These are phyloP conservation scores for Ensete ventricosum DNA, from an alignment of 176 grass and related monocot genomes.

Conservation along the genomic window DNA sequence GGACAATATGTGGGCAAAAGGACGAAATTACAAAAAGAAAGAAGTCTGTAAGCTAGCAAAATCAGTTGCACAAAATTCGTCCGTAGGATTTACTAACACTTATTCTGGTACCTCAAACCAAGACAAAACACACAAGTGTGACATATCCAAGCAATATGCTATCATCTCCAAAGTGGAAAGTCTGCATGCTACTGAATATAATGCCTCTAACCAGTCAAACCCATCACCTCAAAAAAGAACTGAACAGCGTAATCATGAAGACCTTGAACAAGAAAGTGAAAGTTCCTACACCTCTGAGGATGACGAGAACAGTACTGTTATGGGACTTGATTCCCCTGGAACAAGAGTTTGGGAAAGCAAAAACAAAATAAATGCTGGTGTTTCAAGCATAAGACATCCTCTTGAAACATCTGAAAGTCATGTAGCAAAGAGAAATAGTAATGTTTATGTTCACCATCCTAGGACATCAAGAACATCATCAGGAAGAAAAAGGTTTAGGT, in stretches of 20 bases:
- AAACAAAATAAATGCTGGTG: conserved; percentile 62
- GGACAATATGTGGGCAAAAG: conserved; percentile 94
- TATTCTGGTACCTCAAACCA: conserved; percentile 18
- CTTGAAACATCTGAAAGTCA: conserved; percentile 62
- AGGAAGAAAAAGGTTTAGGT: conserved; percentile 63
- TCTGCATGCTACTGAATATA: conserved; percentile 27
- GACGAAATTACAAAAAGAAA: conserved; percentile 76
- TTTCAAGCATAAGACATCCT: conserved; percentile 80
- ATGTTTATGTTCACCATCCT: conserved; percentile 45
- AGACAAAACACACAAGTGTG: neutral
- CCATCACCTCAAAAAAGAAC: conserved; percentile 31
- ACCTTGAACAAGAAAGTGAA: conserved; percentile 53
- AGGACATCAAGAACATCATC: conserved; percentile 45
- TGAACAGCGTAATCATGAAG: conserved; percentile 39
- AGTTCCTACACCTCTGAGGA: conserved; percentile 26
- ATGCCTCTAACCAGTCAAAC: conserved; percentile 26
- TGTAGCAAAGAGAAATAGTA: conserved; percentile 47
- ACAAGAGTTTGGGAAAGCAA: conserved; percentile 98
- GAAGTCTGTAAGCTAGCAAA: conserved; percentile 34
- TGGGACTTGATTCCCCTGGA: conserved; percentile 87
- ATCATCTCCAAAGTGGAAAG: conserved; percentile 12
- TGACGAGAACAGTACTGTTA: conserved; percentile 59
- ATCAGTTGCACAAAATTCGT: conserved; percentile 22
- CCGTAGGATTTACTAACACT: conserved; percentile 16
- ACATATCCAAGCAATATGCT: neutral